Percentiles rank a stretch among this genome's conserved stretches.
These are phyloP conservation scores for Apiospora rasikravindrae DNA, from an alignment of 2,329 filamentous ascomycete species.

Conservation along the genomic window DNA sequence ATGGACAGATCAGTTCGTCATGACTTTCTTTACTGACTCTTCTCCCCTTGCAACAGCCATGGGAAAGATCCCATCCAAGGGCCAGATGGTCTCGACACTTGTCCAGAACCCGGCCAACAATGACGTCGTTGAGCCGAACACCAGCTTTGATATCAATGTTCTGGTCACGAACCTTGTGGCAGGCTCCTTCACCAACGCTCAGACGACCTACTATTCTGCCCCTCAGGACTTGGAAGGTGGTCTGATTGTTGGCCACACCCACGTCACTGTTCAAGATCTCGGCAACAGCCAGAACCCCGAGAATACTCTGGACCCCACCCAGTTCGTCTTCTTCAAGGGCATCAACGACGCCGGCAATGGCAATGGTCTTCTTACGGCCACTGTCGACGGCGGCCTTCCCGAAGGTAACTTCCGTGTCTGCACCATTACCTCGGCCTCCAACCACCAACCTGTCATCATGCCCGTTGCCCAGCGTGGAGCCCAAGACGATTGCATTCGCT, in stretches of 20 bases:
- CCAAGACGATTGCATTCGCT: constrained; percentile 65
- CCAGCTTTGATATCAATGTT: constrained; percentile 58
- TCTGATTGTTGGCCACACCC: constrained; percentile 62
- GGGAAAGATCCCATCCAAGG: constrained; percentile 61
- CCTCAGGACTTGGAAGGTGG: constrained; percentile 59
- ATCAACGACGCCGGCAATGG: constrained; percentile 66
- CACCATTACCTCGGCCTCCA: constrained; percentile 64
- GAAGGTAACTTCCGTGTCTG: constrained; percentile 68
- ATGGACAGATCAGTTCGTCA: background rate
- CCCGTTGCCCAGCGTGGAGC: constrained; percentile 69
- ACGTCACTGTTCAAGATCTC: constrained; percentile 63
- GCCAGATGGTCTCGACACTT: constrained; percentile 62
- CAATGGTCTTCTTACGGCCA: constrained; percentile 56
- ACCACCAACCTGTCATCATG: constrained; percentile 71
- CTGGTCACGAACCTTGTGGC: constrained; percentile 58
- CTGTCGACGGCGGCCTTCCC: constrained; percentile 62
- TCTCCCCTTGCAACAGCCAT: constrained; percentile 47
- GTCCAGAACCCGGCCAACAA: constrained; percentile 58
- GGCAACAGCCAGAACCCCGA: constrained; percentile 56
- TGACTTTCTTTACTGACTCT: constrained; percentile 28
- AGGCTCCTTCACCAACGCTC: constrained; percentile 65
- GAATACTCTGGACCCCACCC: constrained; percentile 54
- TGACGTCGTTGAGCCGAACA: constrained; percentile 50
- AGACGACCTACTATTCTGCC: constrained; percentile 64
- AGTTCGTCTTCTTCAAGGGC: constrained; percentile 69